A percentile compares a stretch with the other conserved stretches of the same genome.
Conservation (phyloP, 805 yeast species). For the Ogataea philodendri region DNA sequence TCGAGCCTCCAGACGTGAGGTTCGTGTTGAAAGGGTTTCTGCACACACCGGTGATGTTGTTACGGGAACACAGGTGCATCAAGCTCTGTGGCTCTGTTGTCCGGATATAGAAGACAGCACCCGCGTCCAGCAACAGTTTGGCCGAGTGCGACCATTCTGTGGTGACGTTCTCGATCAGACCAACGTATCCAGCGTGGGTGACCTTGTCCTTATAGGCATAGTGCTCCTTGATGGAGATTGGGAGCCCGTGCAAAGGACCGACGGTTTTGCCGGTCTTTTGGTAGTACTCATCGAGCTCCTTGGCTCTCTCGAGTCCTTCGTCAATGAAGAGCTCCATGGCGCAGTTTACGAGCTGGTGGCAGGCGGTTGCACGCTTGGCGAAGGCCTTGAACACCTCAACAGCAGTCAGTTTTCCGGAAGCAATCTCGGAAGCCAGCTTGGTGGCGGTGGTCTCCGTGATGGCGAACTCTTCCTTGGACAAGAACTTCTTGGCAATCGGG, state of each 20-base stretch:
- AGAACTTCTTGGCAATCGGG: constrained; percentile 30
- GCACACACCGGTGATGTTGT: constrained; percentile 11
- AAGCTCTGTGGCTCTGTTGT: constrained; percentile 9
- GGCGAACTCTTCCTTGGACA: constrained; percentile 37
- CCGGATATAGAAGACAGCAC: constrained; percentile 9
- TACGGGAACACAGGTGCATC: constrained; percentile 10
- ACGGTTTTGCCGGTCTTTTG: constrained; percentile 44
- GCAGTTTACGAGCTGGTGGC: constrained; percentile 50
- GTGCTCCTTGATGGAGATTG: constrained; percentile 62
- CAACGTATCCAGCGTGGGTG: constrained; percentile 51
- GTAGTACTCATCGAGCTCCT: constrained; percentile 50
- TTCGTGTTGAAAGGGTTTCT: constrained; percentile 9
- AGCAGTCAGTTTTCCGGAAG: constrained; percentile 38
- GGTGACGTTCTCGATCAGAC: constrained; percentile 40
- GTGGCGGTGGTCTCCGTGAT: constrained; percentile 42
- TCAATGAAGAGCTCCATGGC: constrained; percentile 46
- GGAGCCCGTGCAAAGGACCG: constrained; percentile 64
- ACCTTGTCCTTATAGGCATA: constrained; percentile 48
- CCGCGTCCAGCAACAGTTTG: constrained; percentile 38
- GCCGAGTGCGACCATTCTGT: constrained; percentile 41
- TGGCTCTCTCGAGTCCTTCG: constrained; percentile 47
- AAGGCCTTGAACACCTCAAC: constrained; percentile 47
- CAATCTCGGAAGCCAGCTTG: constrained; percentile 35
- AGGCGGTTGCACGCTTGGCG: constrained; percentile 46
- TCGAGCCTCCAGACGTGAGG: constrained; percentile 11